Base-by-base conservation (phyloP, 176 grass and related monocot species). In the Raddia distichophylla region DNA sequence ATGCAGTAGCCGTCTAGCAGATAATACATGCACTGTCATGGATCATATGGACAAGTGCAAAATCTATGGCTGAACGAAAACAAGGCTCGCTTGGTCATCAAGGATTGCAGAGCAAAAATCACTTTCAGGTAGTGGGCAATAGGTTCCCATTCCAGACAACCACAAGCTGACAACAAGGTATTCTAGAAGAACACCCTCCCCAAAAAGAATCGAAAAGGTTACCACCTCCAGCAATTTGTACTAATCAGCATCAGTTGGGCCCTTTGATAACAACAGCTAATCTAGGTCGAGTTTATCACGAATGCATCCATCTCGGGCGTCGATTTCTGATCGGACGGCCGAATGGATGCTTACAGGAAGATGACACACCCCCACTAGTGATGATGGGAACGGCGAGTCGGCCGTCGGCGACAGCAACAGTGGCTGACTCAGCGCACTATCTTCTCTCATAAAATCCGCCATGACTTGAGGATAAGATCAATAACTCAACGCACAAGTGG, bases 341-440 rank as follows among this genome's bases (percentile, higher is more conserved):
- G 66, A 7, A 69, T 12, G 18, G 8, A 50, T 49, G 45, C n/a
- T 13, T 64, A 6, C 18, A 2, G 40, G n/a, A 57, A 74, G 42
- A 16, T 75, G 63, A 70, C 55, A 10, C 34, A 42, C 57, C 66
- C 4, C 37, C 37, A 32, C 83, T 27, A 35, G 17, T 74, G 42
- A 65, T 76, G 69, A 11, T 9, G 32, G 17, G 14, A 60, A 63
- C 60, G 35, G 37, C 37, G 2, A 40, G 37, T 40, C 37, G 20
- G 63, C 13, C 1, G 37, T 40, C 37, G 20, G 63, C 13, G 54
- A 77, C 69, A 77, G 74, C 82, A 70, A 77, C 65, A 10, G 48
- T 52, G 50, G 44, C 46, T 59, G 71, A 87, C 66, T 86, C 84
- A 75, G 77, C 69, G 15, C 58, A 49, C 35, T n/a, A 56, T 79